Base-by-base conservation (phyloP, 495 filamentous ascomycete species). In the Neurospora cerealis region DNA sequence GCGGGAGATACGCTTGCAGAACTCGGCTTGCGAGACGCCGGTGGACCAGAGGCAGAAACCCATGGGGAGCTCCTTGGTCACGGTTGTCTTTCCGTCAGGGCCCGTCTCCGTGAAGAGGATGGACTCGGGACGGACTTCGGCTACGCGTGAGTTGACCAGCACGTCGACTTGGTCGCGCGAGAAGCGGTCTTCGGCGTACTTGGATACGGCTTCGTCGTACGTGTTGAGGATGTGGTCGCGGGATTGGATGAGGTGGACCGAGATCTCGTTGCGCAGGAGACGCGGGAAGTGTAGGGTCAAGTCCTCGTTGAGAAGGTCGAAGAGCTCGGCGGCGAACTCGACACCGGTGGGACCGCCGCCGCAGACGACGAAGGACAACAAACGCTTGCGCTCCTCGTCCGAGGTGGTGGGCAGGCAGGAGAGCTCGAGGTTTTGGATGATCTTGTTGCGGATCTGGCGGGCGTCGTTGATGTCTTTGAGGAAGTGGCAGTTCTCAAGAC, bases 21-120 rank as follows among this genome's bases (percentile, higher is more conserved):
- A 89, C 13, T 92, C 89, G 21, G 92, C 91, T 80, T 97, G 96
- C 1, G 94, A 91, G 48, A 99, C 95, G 72, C 96, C 96, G 2
- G 96, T 99, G 0, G 96, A 98, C 96, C 96, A 99, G 7, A 99
- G 86, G 78, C 96, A 98, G 83, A 99, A 97, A 69, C 92, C 95
- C 86, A 93, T 96, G 0, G 96, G 96, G 4, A 99, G 90, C 73
- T 98, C 95, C 80, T 98, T 99, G 32, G 90, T 91, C 42, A 97
- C 77, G 4, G 89, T 84, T 3, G 28, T 32, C 70, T 91, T 88
- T 41, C 94, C 94, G 72, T 92, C 83, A 44, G 92, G 88, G 73
- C 84, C 84, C 72, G 92, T 89, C 81, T 99, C 95, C 5, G 90
- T 91, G 85, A 97, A 98, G 21, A 98, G 80, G 66, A 99, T 95